Conservation (phyloP, 148 eudicot genomes). For the Arctostaphylos glauca region DNA sequence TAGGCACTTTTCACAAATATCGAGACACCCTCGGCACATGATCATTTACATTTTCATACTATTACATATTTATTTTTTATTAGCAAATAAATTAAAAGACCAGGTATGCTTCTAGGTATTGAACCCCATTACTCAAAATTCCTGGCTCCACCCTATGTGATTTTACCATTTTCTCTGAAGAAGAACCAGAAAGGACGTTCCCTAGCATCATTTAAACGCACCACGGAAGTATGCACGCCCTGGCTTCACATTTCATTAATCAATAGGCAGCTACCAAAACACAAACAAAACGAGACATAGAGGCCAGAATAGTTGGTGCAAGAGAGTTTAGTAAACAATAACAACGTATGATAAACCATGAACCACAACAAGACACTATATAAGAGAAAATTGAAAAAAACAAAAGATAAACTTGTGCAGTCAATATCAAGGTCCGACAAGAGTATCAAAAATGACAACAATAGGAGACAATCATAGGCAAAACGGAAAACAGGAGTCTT, state of each 20-base stretch:
- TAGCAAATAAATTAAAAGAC: too few relatives aligned
- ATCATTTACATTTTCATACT: too few relatives aligned
- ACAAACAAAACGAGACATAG: background rate
- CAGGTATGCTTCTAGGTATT: too few relatives aligned
- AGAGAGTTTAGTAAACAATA: background rate
- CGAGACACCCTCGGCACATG: too few relatives aligned
- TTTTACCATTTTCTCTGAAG: background rate
- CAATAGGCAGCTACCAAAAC: background rate
- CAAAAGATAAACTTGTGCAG: constrained; percentile 1
- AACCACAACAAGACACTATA: background rate
- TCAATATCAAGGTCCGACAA: background rate
- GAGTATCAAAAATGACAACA: background rate
- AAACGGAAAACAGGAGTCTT: constrained; percentile 7
- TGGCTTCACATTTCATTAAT: background rate
- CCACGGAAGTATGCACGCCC: background rate
- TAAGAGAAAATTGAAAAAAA: background rate
- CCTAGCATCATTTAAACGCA: background rate
- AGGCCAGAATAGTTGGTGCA: background rate
- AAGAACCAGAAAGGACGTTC: constrained; percentile 3
- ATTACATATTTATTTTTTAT: too few relatives aligned
- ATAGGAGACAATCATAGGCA: constrained; percentile 5
- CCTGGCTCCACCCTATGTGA: too few relatives aligned
- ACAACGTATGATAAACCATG: background rate
- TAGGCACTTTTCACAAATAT: too few relatives aligned
- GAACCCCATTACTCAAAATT: too few relatives aligned